phyloP scores from a whole-genome alignment of 768 basidiomycete genomes.

The Termitomyces sp. region DNA sequence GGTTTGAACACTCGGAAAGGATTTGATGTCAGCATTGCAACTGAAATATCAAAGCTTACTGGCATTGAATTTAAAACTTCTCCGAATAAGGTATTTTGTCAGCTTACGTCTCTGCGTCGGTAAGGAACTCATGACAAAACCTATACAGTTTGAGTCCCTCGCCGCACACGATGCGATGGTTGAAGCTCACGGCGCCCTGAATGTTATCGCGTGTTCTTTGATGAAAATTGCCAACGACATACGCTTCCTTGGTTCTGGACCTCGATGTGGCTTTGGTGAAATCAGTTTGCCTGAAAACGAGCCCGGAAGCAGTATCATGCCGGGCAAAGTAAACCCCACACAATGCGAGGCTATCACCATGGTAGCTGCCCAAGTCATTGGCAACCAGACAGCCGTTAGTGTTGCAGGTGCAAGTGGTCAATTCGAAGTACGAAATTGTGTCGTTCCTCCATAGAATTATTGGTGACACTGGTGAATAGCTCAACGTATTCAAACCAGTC shows the following conservation, averaged over 20 bases:
- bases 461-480: slow-evolving; percentile 35
- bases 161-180: slow-evolving; percentile 98
- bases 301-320: slow-evolving; percentile 99
- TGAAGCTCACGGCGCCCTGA: slow-evolving; percentile 94
- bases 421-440: slow-evolving; percentile 71
- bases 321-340: slow-evolving; percentile 98
- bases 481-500: slow-evolving; percentile 99
- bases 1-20: slow-evolving; percentile 96
- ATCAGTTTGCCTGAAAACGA: slow-evolving; percentile 95
- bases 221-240: slow-evolving; percentile 99
- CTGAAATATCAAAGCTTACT: slow-evolving; percentile 86
- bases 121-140: background rate
- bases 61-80: slow-evolving; percentile 92
- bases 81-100: slow-evolving; percentile 79
- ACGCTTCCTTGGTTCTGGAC: slow-evolving; percentile 95
- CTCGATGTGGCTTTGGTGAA: slow-evolving; percentile 96
- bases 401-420: slow-evolving; percentile 94
- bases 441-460: background rate
- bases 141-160: slow-evolving; percentile 85
- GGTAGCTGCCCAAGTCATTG: slow-evolving; percentile 98
- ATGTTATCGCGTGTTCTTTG: slow-evolving; percentile 91
- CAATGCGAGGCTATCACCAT: slow-evolving; percentile 99
- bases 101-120: background rate
- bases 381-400: slow-evolving; percentile 91
- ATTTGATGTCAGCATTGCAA: slow-evolving; percentile 92